Base-by-base conservation (phyloP, 1,139 yeast species). In the Blastobotrys indianensis region DNA sequence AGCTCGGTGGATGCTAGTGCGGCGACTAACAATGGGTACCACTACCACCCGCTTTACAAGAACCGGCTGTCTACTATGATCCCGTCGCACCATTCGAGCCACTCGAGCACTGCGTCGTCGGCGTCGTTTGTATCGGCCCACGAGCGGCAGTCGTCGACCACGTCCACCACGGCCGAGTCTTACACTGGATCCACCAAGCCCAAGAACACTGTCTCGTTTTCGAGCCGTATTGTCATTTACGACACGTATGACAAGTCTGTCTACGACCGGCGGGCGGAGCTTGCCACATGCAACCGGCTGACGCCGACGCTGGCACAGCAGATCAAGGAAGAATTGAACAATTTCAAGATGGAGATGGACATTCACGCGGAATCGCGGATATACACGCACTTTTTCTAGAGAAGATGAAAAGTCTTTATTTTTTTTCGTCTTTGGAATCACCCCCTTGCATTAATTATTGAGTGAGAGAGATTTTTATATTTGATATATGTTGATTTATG, bases 221-320 rank as follows among this genome's bases (percentile, higher is more conserved):
- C 95, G 2, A 82, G 95, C 1, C 75, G 88, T 57, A 86, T 92
- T 53, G 77, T 87, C 10, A 75, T 92, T 42, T 92, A 82, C 65
- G 95, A 88, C 53, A 92, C 97, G 0, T 88, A 85, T 64, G 77
- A 84, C 51, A 82, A 83, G 40, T 80, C 77, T 13, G 96, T 86
- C 55, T 92, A 92, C 63, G 97, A 92, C 63, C 79, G 98, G 58
- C 88, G 84, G 54, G 97, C 97, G 0, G 97, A 88, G 54, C 74
- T 83, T 37, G 95, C 95, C 4, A 88, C 97, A 1, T 90, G 97
- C 69, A 88, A 90, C 65, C 88, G 84, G 61, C 72, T 90, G 64
- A 90, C 96, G 1, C 97, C 97, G 4, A 71, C 76, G 45, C 70
- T 90, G 62, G 97, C 97, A 0, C 92, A 85, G 64, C 81, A 80